Evolutionary conservation across 2,329 filamentous ascomycete genomes (phyloP).

Genomic region (Mycogone perniciosa): DNA sequence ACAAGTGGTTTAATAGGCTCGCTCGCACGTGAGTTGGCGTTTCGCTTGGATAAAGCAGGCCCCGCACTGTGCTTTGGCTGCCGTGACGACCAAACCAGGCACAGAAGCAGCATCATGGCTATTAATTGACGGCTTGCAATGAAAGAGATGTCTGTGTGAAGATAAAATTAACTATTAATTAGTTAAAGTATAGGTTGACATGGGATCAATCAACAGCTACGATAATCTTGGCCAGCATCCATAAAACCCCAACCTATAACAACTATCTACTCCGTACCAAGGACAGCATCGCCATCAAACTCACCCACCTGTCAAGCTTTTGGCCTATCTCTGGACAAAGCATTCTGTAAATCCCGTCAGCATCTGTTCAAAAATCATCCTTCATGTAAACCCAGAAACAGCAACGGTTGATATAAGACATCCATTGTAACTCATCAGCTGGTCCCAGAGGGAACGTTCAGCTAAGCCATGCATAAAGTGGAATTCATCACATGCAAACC

Average conservation of each 20-base stretch:
- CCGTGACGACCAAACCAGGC: no score
- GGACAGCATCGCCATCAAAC: no score
- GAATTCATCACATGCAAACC: constrained; percentile 22
- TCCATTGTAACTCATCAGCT: constrained; percentile 25
- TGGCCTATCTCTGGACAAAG: neutral
- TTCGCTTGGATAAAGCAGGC: neutral
- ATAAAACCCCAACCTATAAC: no score
- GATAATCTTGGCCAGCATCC: no score
- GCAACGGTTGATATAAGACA: constrained; percentile 19
- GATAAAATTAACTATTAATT: no score
- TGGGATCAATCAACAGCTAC: no score
- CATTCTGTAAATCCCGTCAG: neutral
- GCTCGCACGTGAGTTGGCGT: constrained; percentile 28
- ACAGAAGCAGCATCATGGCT: no score
- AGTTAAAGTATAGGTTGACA: no score
- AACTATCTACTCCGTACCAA: no score
- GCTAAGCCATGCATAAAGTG: constrained; percentile 30
- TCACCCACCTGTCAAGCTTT: no score
- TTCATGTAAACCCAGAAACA: neutral
- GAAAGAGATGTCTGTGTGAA: no score
- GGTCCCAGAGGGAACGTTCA: constrained; percentile 20
- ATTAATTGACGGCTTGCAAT: no score
- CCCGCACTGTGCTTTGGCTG: neutral
- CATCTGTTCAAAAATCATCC: neutral
- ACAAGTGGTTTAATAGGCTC: constrained; percentile 18